phyloP scores from a whole-genome alignment of 352 stramenopile genomes.

The Phytophthora pluvialis region DNA sequence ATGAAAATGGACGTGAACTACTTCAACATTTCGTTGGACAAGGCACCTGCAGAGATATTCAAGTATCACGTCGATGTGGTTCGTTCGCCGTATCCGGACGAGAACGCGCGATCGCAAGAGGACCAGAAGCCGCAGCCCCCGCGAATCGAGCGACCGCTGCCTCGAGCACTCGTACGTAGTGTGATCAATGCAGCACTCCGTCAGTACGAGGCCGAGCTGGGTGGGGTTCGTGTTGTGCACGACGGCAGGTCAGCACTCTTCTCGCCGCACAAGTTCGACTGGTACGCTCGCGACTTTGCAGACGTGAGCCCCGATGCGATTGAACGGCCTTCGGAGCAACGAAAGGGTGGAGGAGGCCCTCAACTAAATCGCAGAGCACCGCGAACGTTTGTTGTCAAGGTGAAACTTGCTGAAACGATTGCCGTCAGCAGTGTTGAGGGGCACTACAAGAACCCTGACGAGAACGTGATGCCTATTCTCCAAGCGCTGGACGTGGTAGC shows the following conservation, averaged over 20 bases:
- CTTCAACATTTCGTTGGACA: conserved; percentile 55
- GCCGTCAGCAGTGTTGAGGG: conserved; percentile 40
- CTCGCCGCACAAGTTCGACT: conserved; percentile 48
- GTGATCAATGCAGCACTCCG: conserved; percentile 58
- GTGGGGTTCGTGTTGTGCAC: conserved; percentile 54
- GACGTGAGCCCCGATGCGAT: conserved; percentile 51
- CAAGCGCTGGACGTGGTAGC: conserved; percentile 72
- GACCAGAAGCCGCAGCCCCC: conserved; percentile 29
- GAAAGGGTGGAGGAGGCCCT: neutral
- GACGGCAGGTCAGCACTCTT: conserved; percentile 70
- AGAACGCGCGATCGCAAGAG: conserved; percentile 29
- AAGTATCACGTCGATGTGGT: conserved; percentile 72
- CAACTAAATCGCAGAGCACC: conserved; percentile 30
- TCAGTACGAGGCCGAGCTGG: conserved; percentile 49
- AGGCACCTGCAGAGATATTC: conserved; percentile 51
- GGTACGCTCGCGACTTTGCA: conserved; percentile 49
- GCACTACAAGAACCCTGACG: conserved; percentile 55
- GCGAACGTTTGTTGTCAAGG: conserved; percentile 61
- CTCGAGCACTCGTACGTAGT: conserved; percentile 48
- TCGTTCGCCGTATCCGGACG: conserved; percentile 28
- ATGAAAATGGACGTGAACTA: conserved; percentile 60
- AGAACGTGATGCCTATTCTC: conserved; percentile 64
- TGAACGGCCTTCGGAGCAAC: neutral
- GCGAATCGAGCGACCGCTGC: conserved; percentile 49
- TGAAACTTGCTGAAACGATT: conserved; percentile 66